These are phyloP conservation scores for Amphichorda felina DNA, from an alignment of 2,329 filamentous ascomycete genomes.

Conservation along the genomic window DNA sequence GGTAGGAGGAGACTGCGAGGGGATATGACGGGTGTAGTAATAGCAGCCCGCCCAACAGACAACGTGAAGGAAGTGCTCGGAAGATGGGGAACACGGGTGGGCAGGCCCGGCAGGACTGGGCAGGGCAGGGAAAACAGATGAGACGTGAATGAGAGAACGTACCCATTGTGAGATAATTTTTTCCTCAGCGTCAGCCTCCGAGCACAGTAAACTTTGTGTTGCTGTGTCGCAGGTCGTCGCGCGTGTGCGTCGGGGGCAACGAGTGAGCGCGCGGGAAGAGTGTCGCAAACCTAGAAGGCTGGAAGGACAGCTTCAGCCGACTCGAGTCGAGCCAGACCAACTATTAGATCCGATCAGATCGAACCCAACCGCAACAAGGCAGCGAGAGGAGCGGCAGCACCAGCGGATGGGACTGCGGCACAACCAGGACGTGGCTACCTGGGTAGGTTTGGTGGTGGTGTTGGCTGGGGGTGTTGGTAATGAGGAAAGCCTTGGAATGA, in stretches of 20 bases:
- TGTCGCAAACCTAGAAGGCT: neutral
- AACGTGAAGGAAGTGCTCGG: neutral
- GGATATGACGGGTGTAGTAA: neutral
- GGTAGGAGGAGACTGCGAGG: neutral
- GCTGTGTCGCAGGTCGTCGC: neutral
- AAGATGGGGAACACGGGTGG: too few relatives aligned
- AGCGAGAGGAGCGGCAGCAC: too few relatives aligned
- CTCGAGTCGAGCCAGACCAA: neutral
- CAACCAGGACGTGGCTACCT: too few relatives aligned
- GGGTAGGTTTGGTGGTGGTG: too few relatives aligned
- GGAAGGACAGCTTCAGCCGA: neutral
- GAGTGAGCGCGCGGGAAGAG: neutral
- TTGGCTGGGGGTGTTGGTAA: too few relatives aligned
- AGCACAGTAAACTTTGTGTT: neutral
- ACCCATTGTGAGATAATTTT: constrained; percentile 1
- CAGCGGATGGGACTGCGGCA: too few relatives aligned
- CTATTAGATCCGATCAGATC: neutral
- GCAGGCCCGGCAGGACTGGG: neutral
- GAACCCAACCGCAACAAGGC: neutral
- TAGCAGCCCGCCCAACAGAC: neutral
- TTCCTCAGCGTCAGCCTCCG: neutral
- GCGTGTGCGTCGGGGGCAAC: neutral
- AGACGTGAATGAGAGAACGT: neutral
- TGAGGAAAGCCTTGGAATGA: too few relatives aligned
- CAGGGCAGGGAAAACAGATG: neutral